A percentile compares a stretch with the other conserved stretches of the same genome.
Evolutionary conservation across 257 asterid species (phyloP).

Genomic region (Salvia rosmarinus): DNA sequence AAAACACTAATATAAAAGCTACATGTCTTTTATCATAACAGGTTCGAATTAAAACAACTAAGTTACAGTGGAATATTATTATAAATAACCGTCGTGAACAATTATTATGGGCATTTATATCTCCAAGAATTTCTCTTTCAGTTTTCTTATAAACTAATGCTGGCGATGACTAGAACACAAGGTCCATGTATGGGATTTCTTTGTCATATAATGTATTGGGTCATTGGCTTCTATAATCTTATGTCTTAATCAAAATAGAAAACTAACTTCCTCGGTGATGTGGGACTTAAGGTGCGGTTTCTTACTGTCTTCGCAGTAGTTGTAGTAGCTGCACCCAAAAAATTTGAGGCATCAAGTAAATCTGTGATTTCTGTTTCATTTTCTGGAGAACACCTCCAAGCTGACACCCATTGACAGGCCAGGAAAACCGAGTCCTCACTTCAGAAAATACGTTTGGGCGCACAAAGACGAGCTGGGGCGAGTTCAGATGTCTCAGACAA

Average conservation of each 20-base stretch:
- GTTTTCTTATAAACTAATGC: background rate
- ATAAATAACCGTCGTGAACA: too few relatives aligned
- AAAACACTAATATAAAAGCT: slow-evolving; percentile 16
- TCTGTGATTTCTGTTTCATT: background rate
- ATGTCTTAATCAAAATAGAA: background rate
- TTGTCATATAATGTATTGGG: too few relatives aligned
- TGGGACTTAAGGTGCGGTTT: background rate
- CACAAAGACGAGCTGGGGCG: slow-evolving; percentile 93
- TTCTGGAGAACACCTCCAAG: slow-evolving; percentile 19
- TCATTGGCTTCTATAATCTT: background rate
- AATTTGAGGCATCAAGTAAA: background rate
- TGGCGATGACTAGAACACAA: slow-evolving; percentile 1
- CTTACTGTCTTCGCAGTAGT: background rate
- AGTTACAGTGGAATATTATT: too few relatives aligned
- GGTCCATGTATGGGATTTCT: background rate
- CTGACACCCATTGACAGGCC: slow-evolving; percentile 56
- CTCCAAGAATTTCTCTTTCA: background rate
- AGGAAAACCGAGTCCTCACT: slow-evolving; percentile 92
- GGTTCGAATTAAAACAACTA: background rate
- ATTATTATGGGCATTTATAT: background rate
- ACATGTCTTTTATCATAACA: background rate
- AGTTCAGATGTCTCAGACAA: slow-evolving; percentile 88
- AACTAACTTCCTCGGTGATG: background rate
- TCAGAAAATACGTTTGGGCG: slow-evolving; percentile 91
- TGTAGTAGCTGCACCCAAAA: slow-evolving; percentile 2